A percentile compares a stretch with the other conserved stretches of the same genome.
Conservation (phyloP, 306 rosid species). For the Trifolium dubium region DNA sequence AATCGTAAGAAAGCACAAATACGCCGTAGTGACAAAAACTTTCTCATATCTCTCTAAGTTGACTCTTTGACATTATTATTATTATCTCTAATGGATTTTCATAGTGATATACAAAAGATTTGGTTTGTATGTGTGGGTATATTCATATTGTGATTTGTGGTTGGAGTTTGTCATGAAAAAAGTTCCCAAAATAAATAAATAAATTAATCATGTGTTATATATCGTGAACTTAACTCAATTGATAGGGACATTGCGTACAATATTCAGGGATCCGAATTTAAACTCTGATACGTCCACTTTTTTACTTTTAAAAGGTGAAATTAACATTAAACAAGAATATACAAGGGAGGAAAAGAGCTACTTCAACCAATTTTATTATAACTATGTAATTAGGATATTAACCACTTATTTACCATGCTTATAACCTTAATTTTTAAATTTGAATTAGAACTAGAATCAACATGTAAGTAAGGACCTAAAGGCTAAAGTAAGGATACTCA, state of each 20-base stretch:
- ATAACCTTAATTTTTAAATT: neutral
- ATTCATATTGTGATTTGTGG: slow-evolving; percentile 30
- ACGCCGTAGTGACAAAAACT: slow-evolving; percentile 35
- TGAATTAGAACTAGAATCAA: neutral
- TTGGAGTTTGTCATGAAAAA: slow-evolving; percentile 18
- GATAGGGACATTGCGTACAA: no score
- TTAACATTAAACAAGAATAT: neutral
- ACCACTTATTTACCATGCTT: neutral
- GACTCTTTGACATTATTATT: slow-evolving; percentile 52
- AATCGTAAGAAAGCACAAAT: slow-evolving; percentile 78
- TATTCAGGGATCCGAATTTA: no score
- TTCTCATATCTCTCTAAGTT: slow-evolving; percentile 38
- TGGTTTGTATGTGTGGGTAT: neutral
- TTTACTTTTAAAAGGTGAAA: no score
- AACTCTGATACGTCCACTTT: no score
- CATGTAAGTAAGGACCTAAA: neutral
- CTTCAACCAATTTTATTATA: neutral
- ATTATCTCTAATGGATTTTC: slow-evolving; percentile 46
- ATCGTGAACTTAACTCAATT: no score
- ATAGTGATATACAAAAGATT: slow-evolving; percentile 12
- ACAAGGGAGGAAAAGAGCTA: neutral
- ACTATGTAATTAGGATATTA: neutral
- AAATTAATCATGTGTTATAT: no score
- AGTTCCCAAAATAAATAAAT: neutral
- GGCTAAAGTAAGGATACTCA: neutral